Conservation (phyloP, 2,329 filamentous ascomycete genomes). For the Exophiala phaeomuriformis region DNA sequence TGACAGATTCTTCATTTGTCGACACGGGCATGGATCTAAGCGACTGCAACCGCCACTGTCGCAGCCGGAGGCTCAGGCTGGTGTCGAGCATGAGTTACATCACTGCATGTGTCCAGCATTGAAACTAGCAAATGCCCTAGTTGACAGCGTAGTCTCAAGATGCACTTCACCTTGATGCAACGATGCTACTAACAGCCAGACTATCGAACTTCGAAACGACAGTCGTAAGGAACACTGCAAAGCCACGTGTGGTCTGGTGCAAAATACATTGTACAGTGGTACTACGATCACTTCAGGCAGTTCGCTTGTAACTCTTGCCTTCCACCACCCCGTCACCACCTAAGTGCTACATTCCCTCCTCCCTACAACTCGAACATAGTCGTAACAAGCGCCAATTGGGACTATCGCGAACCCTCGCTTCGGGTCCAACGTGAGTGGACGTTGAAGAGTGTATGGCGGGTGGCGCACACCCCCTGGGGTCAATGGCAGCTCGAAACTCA, state of each 20-base stretch:
- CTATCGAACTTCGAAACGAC: conserved; percentile 21
- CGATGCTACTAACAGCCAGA: background rate
- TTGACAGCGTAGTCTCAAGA: background rate
- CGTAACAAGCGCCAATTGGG: too few relatives aligned
- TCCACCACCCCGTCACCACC: background rate
- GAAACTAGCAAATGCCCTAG: background rate
- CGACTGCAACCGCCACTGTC: too few relatives aligned
- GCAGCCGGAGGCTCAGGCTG: too few relatives aligned
- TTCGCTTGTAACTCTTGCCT: background rate
- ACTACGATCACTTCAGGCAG: background rate
- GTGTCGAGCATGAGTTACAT: background rate
- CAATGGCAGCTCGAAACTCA: background rate
- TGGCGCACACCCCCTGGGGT: background rate
- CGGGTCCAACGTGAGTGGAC: too few relatives aligned
- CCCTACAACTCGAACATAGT: background rate
- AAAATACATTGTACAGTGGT: background rate
- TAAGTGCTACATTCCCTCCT: background rate
- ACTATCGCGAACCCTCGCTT: too few relatives aligned
- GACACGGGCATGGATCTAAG: too few relatives aligned
- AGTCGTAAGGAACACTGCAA: background rate
- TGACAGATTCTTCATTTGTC: too few relatives aligned
- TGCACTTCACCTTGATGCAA: too few relatives aligned
- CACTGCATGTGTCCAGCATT: too few relatives aligned
- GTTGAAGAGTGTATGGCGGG: too few relatives aligned
- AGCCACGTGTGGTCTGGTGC: background rate